Evolutionary conservation across 495 filamentous ascomycete species (phyloP), one percentile per base, ranked within the genome.

Genomic region (Tuber indicum): DNA sequence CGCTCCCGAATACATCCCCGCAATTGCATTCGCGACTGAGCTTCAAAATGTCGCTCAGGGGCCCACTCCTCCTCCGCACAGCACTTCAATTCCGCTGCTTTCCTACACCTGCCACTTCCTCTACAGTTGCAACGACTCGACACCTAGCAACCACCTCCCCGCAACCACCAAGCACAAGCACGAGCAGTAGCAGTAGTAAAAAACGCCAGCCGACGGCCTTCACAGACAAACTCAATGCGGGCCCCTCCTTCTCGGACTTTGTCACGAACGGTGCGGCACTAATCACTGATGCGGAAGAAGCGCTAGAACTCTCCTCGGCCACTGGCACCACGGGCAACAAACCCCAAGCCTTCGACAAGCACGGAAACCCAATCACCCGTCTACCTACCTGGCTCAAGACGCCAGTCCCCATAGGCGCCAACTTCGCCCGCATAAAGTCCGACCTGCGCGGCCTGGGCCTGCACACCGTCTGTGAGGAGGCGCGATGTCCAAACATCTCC

Each of bases 401-500:
- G 0, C 92, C 94, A 2, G 94, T 99, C 74, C 96, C 96, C 0
- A 88, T 88, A 46, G 89, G 91, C 41, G 84, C 86, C 77, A 94
- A 96, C 85, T 98, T 90, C 87, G 96, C 94, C 86, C 92, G 93
- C 79, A 94, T 99, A 84, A 97, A 97, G 87, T 89, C 91, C 71
- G 96, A 99, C 85, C 87, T 99, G 75, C 89, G 96, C 45, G 96
- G 96, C 5, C 86, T 99, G 75, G 91, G 91, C 74, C 86, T 99
- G 49, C 94, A 98, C 84, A 99, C 96, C 10, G 96, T 99, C 21
- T 99, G 96, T 84, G 96, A 99, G 86, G 96, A 99, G 86, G 96
- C 96, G 23, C 89, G 94, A 45, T 99, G 96, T 84, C 96, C 96
- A 66, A 99, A 99, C 84, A 98, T 99, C 73, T 93, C 91, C 78